These are phyloP conservation scores for Stellera chamaejasme DNA, from an alignment of 345 rosid species.

Conservation along the genomic window DNA sequence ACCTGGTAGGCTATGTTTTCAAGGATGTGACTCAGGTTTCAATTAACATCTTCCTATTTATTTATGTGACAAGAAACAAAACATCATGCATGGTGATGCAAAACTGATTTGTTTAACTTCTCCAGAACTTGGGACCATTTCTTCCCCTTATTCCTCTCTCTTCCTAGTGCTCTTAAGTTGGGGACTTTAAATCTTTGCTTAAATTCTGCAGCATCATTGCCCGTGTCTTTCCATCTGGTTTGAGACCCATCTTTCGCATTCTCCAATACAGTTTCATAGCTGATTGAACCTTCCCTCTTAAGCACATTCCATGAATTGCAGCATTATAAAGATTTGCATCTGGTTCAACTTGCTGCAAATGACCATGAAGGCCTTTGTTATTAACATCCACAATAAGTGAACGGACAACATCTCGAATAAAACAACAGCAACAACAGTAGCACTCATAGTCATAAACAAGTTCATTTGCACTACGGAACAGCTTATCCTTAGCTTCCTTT, in stretches of 20 bases:
- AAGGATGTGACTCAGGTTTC: constrained; percentile 54
- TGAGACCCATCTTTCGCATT: constrained; percentile 48
- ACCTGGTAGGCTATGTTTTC: constrained; percentile 63
- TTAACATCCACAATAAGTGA: no score
- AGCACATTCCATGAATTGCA: constrained; percentile 70
- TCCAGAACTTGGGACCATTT: no score
- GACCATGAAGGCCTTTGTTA: constrained; percentile 5
- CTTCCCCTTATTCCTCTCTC: no score
- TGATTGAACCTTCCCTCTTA: constrained; percentile 45
- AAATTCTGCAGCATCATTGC: constrained; percentile 73
- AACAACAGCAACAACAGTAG: no score
- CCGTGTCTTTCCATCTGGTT: constrained; percentile 65
- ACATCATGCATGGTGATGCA: background rate
- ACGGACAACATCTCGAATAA: no score
- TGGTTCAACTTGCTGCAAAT: constrained; percentile 40
- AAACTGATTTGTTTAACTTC: background rate
- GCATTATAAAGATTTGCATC: constrained; percentile 54
- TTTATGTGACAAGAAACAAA: background rate
- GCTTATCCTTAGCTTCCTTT: no score
- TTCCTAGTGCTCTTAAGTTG: no score
- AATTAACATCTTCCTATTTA: constrained; percentile 62
- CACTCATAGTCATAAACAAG: no score
- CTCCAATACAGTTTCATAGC: constrained; percentile 51
- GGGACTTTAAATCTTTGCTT: constrained; percentile 6
- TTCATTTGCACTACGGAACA: no score